phyloP scores from a whole-genome alignment of 106 monocot species.

The Alisma plantagoaquatica region DNA sequence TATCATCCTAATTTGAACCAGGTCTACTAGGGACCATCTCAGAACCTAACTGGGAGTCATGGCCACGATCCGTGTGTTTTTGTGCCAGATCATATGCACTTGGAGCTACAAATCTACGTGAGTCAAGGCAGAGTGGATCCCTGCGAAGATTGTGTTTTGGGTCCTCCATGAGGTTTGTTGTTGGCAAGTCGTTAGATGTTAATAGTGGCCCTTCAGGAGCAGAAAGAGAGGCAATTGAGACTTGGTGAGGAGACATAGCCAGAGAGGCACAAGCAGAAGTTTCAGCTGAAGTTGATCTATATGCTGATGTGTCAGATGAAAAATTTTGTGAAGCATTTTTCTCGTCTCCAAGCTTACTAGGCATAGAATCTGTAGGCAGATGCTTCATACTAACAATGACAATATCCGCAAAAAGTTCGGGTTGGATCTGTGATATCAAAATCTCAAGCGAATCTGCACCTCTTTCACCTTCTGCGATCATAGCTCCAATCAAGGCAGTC shows the following conservation, averaged over 20 bases:
- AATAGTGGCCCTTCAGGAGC: constrained; percentile 14
- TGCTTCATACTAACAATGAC: constrained; percentile 80
- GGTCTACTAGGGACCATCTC: constrained; percentile 17
- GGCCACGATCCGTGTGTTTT: constrained; percentile 18
- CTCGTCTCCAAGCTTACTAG: constrained; percentile 14
- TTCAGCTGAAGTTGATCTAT: constrained; percentile 6
- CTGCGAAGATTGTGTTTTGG: constrained; percentile 81
- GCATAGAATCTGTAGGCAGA: constrained; percentile 22
- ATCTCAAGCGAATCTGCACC: constrained; percentile 69
- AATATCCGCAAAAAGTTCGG: constrained; percentile 87
- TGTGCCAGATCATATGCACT: constrained; percentile 9
- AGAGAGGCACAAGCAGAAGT: constrained; percentile 10
- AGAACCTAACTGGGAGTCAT: constrained; percentile 20
- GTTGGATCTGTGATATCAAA: constrained; percentile 71
- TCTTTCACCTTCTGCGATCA: constrained; percentile 88
- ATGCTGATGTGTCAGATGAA: constrained; percentile 12
- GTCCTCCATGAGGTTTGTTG: constrained; percentile 27
- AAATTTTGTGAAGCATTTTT: constrained; percentile 14
- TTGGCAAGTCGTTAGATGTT: constrained; percentile 20
- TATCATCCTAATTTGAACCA: constrained; percentile 4
- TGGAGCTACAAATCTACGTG: constrained; percentile 39
- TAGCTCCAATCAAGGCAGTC: constrained; percentile 82
- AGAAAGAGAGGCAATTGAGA: constrained; percentile 13
- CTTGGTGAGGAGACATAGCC: constrained; percentile 18
- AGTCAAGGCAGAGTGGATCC: constrained; percentile 92